Evolutionary conservation across 108 stramenopile genomes (phyloP).

Genomic region (Craspedostauros australis): DNA sequence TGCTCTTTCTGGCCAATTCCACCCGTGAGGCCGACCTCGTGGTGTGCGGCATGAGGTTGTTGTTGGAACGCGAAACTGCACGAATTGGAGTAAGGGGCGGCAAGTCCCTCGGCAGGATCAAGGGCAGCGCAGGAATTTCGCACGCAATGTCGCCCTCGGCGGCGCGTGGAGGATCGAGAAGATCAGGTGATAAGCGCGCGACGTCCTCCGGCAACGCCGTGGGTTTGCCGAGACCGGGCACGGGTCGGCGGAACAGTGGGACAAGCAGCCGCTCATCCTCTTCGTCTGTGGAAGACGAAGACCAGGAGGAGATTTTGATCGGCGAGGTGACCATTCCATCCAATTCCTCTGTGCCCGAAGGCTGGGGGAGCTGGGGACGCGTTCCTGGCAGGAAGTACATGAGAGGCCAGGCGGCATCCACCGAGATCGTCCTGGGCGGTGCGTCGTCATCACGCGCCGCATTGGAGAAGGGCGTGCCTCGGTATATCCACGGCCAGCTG

Average conservation of each 20-base stretch:
- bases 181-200: conserved; percentile 1
- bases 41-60: conserved; percentile 61
- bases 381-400: conserved; percentile 48
- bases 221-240: too few relatives aligned
- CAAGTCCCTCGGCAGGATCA: conserved; percentile 28
- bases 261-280: not conserved
- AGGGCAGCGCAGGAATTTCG: conserved; percentile 26
- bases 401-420: conserved; percentile 37
- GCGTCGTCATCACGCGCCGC: conserved; percentile 5
- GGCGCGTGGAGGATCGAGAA: conserved; percentile 14
- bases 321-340: not conserved
- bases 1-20: conserved; percentile 64
- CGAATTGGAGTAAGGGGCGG: conserved; percentile 71
- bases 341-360: conserved; percentile 12
- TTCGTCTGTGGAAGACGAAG: conserved; percentile 29
- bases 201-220: not conserved
- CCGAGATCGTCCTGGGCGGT: conserved; percentile 6
- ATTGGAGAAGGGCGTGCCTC: conserved; percentile 44
- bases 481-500: conserved; percentile 61
- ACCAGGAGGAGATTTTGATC: conserved; percentile 14
- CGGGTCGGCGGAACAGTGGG: conserved; percentile 6
- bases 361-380: conserved; percentile 40
- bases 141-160: conserved; percentile 41
- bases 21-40: conserved; percentile 66
- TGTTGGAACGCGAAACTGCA: conserved; percentile 72